Base-by-base conservation (phyloP, 139 green algal genomes). In the Cymbomonas tetramitiformis region DNA sequence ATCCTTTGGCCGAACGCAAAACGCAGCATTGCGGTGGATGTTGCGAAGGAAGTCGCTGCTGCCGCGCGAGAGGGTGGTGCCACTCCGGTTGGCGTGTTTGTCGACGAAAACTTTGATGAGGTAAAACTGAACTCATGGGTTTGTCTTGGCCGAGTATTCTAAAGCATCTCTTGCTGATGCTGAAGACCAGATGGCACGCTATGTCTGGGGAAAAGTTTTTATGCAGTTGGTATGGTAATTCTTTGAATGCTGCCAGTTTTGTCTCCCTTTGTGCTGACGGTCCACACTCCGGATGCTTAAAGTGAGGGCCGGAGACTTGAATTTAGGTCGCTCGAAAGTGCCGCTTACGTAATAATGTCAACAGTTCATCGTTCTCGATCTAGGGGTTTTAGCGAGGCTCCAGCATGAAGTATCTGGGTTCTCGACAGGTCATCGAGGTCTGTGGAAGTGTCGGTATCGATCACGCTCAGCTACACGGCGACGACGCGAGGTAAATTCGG, bases 381-480 rank as follows among this genome's bases (percentile, higher is more conserved):
- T n/a, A 10, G 44, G 19, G 44, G n/a, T n/a, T n/a, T n/a, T n/a
- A n/a, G n/a, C 44, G 12, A 52, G 44, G 44, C 18, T 15, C 9
- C 12, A 15, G 44, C 44, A 10, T 9, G 18, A 9, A 52, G 12
- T 21, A 36, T 9, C 10, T 21, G 7, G 18, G 10, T 48, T 12
- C 19, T 30, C 8, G 9, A 8, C 47, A 38, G 21, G 46, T 67
- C 18, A 18, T 44, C 9, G 24, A 18, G 18, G 18, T 30, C 25
- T 69, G 61, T 41, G 51, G 38, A 15, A 38, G 24, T 26, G 28
- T 49, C 2, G 38, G 50, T 10, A 4, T 30, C 0, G 25, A 52
- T 26, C 30, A 48, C 54, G 56, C 55, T 44, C 64, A 76, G 62
- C 70, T 78, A 8, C 70, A 78, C 50, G 70, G 70, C 36, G 70